Base-by-base conservation (phyloP, 257 asterid species). In the Capsicum pubescens region DNA sequence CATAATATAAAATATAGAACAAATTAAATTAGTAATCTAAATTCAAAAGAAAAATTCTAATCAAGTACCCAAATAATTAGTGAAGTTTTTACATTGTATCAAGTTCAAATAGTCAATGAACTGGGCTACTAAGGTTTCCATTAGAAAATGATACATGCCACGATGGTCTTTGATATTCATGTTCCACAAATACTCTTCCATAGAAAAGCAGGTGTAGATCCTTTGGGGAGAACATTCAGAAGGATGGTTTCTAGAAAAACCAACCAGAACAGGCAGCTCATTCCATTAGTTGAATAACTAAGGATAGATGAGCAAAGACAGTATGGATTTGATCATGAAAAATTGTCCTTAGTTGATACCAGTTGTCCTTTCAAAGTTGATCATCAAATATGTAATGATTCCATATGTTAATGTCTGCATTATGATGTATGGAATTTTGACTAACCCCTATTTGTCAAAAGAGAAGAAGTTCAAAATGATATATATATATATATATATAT, bases 361-460 rank as follows among this genome's bases (percentile, higher is more conserved):
- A 71, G 86, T 91, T 26, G 92, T 89, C 81, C 95, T 90, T 86
- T 95, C 98, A 42, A 95, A 95, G 91, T 91, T 86, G 90, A 93
- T 93, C 98, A 92, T 92, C 88, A 90, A 92, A 91, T 95, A 95
- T 32, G 96, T 93, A 84, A 92, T 93, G 88, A 88, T 61, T n/a
- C 97, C 91, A 77, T 93, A 95, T 46, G 93, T 0, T 82, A 93
- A 72, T 19, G 97, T 91, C 87, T 95, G 97, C 84, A 87, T 83
- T 48, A 90, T 52, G 89, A 95, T 86, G 88, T 95, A 95, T 2
- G 98, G 98, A 61, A 93, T 88, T 91, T 95, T 97, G 86, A 92
- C 93, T 76, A 90, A 87, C 60, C 98, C 98, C 98, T 95, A 91
- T 61, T 54, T 58, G 12, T 44, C 61, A 78, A 82, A 81, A 54